These are phyloP conservation scores for Penicillium sp. DNA, from an alignment of 2,329 filamentous ascomycete genomes.

Conservation along the genomic window DNA sequence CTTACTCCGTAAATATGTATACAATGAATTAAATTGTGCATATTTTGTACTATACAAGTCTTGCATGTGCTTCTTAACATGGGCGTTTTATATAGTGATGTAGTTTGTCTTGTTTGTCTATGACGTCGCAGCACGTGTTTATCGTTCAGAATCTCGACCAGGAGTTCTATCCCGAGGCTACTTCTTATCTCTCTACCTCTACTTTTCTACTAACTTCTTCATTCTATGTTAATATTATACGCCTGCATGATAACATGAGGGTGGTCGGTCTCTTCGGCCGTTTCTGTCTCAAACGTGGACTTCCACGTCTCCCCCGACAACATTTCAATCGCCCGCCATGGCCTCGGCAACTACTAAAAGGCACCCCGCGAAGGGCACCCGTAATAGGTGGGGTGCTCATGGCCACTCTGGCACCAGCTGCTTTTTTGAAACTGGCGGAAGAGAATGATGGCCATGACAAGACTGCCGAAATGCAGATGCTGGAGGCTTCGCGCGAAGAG, in stretches of 20 bases:
- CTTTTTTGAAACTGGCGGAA: slow-evolving; percentile 59
- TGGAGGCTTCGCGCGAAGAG: slow-evolving; percentile 76
- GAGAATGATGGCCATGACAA: slow-evolving; percentile 52
- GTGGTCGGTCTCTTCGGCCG: slow-evolving; percentile 50
- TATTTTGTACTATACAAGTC: background rate
- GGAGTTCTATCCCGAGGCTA: background rate
- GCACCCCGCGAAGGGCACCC: slow-evolving; percentile 24
- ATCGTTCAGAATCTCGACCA: background rate
- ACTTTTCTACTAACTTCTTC: background rate
- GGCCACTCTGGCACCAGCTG: slow-evolving; percentile 56
- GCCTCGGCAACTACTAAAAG: slow-evolving; percentile 26
- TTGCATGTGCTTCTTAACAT: background rate
- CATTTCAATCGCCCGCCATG: slow-evolving; percentile 21
- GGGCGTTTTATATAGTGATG: background rate
- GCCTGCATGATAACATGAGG: slow-evolving; percentile 48
- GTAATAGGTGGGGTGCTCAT: slow-evolving; percentile 35
- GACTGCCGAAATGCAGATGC: slow-evolving; percentile 83
- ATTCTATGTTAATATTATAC: slow-evolving; percentile 12
- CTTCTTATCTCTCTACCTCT: background rate
- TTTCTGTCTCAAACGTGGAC: slow-evolving; percentile 49
- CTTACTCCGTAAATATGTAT: too few relatives aligned
- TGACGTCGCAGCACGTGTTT: slow-evolving; percentile 16
- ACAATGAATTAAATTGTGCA: background rate
- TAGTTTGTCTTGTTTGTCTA: background rate
- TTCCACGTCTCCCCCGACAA: slow-evolving; percentile 37